Conservation (phyloP, 345 rosid species). For the Gynandropsis gynandra region DNA sequence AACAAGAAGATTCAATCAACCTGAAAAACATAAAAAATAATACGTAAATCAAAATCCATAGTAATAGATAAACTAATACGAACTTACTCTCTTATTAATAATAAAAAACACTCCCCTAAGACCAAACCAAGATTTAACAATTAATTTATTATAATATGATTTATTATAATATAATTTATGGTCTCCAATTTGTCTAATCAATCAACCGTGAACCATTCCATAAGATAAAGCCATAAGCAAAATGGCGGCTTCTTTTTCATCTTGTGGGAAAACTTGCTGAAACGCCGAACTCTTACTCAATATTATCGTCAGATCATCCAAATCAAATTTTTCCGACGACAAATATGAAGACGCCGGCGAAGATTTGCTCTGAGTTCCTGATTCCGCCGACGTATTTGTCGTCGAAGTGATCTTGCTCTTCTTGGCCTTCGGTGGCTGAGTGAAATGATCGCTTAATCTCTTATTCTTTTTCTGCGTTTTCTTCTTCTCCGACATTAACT, state of each 20-base stretch:
- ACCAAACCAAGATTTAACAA: slow-evolving; percentile 7
- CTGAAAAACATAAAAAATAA: no score
- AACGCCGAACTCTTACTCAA: slow-evolving; percentile 59
- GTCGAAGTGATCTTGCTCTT: slow-evolving; percentile 26
- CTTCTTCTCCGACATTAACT: slow-evolving; percentile 13
- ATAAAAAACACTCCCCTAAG: not conserved
- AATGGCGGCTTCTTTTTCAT: slow-evolving; percentile 87
- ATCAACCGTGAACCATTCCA: slow-evolving; percentile 60
- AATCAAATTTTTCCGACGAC: slow-evolving; percentile 33
- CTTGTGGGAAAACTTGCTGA: slow-evolving; percentile 74
- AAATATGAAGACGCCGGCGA: slow-evolving; percentile 17
- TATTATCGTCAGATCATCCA: slow-evolving; percentile 52
- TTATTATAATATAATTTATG: slow-evolving; percentile 6
- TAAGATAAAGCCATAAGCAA: slow-evolving; percentile 84
- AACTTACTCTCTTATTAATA: not conserved
- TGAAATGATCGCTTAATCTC: slow-evolving; percentile 24
- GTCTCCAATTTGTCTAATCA: slow-evolving; percentile 9
- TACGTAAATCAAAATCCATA: not conserved
- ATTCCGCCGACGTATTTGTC: not conserved
- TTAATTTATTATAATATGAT: not conserved
- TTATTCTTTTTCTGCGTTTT: slow-evolving; percentile 43
- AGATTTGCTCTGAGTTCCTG: slow-evolving; percentile 5
- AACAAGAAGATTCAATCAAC: slow-evolving; percentile 12
- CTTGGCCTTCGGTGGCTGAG: slow-evolving; percentile 35
- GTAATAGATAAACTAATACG: not conserved